Evolutionary conservation across 2,329 filamentous ascomycete species (phyloP), one percentile per base, ranked within the genome.

Genomic region (Apiospora phragmitis): DNA sequence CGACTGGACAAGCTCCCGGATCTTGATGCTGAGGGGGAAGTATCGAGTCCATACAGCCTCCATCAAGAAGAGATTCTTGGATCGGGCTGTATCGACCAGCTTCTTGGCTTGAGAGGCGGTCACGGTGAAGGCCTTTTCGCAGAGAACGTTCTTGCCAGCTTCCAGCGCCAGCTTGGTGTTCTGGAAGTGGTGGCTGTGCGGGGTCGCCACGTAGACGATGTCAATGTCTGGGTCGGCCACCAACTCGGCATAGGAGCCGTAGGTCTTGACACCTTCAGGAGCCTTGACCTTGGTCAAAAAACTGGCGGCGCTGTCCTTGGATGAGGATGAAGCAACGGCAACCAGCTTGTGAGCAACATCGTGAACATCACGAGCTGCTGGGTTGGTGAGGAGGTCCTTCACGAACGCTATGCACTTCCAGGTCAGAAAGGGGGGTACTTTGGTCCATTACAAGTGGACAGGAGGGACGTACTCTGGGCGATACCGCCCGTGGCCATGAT

Each of bases 141-240:
- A 97, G 43, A 97, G 88, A 41, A 97, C 94, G 77, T 95, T 88
- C 86, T 97, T 97, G 77, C 93, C 93, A 9, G 92, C 93, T 74
- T 93, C 88, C 49, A 97, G 86, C 59, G 91, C 92, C n/a, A 97
- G 88, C 89, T 94, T 93, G 73, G 90, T 89, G 82, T 97, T 95
- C 81, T 97, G 94, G 84, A 95, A 97, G 84, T 97, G 94, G 81
- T 97, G 94, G 76, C 93, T 95, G 84, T 97, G 94, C 21, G 94
- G 94, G 4, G 94, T 97, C 32, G 94, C 94, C 70, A 97, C 89
- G 81, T 97, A 97, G 82, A 97, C 83, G 76, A 97, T 93, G 80
- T 97, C 93, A 74, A 97, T 88, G 76, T 93, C 88, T 8, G 91
- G 84, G 79, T 97, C 93, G 68, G 88, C 87, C 35, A 95, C 94